Percentiles rank a stretch among this genome's conserved stretches.
Evolutionary conservation across 441 rosid genomes (phyloP).

Genomic region (Hypseocharis bilobata): DNA sequence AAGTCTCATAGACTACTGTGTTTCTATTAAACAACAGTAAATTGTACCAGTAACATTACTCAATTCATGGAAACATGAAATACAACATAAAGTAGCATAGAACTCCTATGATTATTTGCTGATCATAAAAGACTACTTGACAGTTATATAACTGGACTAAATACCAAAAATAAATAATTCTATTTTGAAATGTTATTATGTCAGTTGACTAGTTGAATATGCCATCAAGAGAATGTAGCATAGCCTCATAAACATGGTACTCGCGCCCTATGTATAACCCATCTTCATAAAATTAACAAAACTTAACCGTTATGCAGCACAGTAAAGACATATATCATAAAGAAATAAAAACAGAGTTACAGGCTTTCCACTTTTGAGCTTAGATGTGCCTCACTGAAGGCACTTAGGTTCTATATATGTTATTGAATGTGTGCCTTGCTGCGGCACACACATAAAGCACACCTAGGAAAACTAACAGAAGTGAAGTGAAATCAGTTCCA

Average conservation of each 20-base stretch:
- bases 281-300: background rate
- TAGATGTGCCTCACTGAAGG: too few species aligned
- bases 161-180: background rate
- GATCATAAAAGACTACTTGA: background rate
- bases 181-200: background rate
- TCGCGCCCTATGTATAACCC: background rate
- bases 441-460: background rate
- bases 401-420: background rate
- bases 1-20: background rate
- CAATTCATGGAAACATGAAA: background rate
- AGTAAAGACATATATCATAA: background rate
- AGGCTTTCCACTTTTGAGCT: too few species aligned
- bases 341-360: conserved; percentile 1
- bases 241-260: background rate
- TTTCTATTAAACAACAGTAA: background rate
- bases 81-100: background rate
- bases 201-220: background rate
- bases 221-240: background rate
- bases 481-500: too few species aligned
- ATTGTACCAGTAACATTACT: background rate
- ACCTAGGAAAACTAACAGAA: background rate
- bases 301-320: background rate
- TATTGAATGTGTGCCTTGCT: background rate
- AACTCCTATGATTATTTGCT: background rate
- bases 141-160: background rate